Evolutionary conservation across 1,139 yeast species (phyloP).

Genomic region (Yamadazyma kanchanaburiensis): DNA sequence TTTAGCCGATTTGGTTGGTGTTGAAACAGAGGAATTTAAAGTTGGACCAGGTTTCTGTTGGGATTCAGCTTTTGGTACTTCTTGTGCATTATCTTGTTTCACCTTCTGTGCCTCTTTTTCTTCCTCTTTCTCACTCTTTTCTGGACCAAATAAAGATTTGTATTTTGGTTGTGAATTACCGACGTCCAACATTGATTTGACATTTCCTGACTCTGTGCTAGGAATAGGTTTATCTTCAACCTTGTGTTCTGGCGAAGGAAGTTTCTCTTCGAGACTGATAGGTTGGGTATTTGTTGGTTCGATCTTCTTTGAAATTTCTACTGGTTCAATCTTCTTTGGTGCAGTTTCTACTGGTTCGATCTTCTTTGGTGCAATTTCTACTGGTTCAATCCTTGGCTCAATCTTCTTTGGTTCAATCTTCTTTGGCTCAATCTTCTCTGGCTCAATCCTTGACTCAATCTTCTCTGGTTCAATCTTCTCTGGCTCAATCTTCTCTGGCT

Average conservation of each 20-base stretch:
- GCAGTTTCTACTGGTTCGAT: background rate
- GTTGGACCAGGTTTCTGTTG: background rate
- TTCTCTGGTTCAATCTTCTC: too few species aligned
- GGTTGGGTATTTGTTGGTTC: background rate
- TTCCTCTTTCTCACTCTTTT: too few species aligned
- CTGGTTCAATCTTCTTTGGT: slow-evolving; percentile 11
- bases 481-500: too few species aligned
- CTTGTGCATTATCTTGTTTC: slow-evolving; percentile 1
- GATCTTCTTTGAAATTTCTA: slow-evolving; percentile 14
- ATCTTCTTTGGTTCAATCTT: too few species aligned
- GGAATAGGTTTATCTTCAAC: slow-evolving; percentile 2
- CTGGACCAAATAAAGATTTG: slow-evolving; percentile 11
- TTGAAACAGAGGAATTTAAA: too few species aligned
- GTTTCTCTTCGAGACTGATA: slow-evolving; percentile 2
- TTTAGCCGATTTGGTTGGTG: too few species aligned
- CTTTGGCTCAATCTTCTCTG: too few species aligned
- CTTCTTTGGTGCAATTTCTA: background rate
- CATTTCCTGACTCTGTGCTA: too few species aligned
- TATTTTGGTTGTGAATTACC: slow-evolving; percentile 8
- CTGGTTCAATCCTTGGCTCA: too few species aligned
- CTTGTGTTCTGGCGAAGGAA: slow-evolving; percentile 1
- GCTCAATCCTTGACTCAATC: too few species aligned
- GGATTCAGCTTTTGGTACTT: background rate
- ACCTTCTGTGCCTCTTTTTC: too few species aligned
- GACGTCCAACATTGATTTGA: slow-evolving; percentile 19